Evolutionary conservation across 139 green algal species (phyloP).

Genomic region (Pleodorina starrii): DNA sequence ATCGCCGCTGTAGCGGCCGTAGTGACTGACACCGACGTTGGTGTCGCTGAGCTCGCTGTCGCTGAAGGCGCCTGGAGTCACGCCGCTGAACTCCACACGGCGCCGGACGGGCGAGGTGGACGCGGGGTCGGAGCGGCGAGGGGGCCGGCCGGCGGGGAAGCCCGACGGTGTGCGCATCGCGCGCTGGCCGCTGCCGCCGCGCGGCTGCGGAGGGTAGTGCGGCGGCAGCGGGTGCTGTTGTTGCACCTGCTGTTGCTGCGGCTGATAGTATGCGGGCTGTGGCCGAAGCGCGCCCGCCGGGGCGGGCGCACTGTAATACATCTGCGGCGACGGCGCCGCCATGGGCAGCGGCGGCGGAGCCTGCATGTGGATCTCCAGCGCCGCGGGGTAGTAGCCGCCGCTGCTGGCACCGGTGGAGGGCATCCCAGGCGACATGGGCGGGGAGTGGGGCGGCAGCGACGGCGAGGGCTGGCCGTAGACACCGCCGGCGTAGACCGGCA

Average conservation of each 20-base stretch:
- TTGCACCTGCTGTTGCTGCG: neutral
- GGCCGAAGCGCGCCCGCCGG: neutral
- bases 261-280: conserved; percentile 7
- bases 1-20: neutral
- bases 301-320: neutral
- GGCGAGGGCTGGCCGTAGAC: neutral
- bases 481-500: conserved; percentile 29
- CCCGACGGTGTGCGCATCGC: neutral
- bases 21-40: neutral
- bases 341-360: neutral
- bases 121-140: conserved; percentile 8
- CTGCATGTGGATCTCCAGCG: neutral
- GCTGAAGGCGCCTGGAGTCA: neutral
- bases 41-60: conserved; percentile 2
- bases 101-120: conserved; percentile 8
- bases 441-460: neutral
- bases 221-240: conserved; percentile 7
- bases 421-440: neutral
- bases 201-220: neutral
- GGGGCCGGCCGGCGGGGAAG: neutral
- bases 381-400: conserved; percentile 11
- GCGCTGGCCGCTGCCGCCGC: conserved; percentile 9
- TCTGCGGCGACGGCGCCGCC: neutral
- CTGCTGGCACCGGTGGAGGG: neutral
- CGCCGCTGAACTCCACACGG: conserved; percentile 22